phyloP scores from a whole-genome alignment of 2,329 filamentous ascomycete genomes.

The Talaromyces sp. region DNA sequence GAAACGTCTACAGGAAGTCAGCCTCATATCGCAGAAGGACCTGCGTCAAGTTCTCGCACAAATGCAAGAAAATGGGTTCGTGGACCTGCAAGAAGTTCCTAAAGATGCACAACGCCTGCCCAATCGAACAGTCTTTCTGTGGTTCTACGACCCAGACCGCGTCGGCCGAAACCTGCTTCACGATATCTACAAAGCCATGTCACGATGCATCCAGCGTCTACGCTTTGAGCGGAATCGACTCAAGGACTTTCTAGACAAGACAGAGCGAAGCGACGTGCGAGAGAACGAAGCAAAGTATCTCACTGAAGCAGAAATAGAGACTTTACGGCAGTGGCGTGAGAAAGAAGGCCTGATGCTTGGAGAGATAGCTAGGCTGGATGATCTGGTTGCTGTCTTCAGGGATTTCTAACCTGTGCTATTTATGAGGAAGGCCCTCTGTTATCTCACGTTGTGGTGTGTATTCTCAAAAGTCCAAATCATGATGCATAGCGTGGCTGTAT shows the following conservation, averaged over 20 bases:
- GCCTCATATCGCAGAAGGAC: slow-evolving; percentile 80
- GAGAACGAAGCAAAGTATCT: slow-evolving; percentile 81
- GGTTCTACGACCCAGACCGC: slow-evolving; percentile 80
- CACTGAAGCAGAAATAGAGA: slow-evolving; percentile 68
- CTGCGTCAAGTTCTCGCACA: slow-evolving; percentile 80
- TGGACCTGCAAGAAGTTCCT: slow-evolving; percentile 92
- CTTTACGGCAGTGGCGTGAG: slow-evolving; percentile 62
- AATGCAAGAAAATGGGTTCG: slow-evolving; percentile 81
- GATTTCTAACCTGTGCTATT: slow-evolving; percentile 60
- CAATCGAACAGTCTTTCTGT: slow-evolving; percentile 82
- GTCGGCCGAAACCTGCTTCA: slow-evolving; percentile 70
- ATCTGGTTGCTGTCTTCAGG: slow-evolving; percentile 76
- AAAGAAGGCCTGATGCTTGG: slow-evolving; percentile 70
- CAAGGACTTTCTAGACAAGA: slow-evolving; percentile 72
- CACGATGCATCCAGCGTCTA: slow-evolving; percentile 77
- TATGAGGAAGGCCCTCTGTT: background rate
- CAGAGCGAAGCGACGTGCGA: slow-evolving; percentile 80
- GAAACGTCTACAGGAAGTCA: slow-evolving; percentile 76
- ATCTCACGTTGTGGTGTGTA: background rate
- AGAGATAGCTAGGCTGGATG: slow-evolving; percentile 78
- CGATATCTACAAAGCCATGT: slow-evolving; percentile 85
- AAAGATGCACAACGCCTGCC: slow-evolving; percentile 80
- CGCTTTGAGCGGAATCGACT: slow-evolving; percentile 71
- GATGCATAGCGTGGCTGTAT: slow-evolving; percentile 21
- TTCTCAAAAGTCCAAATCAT: slow-evolving; percentile 4